phyloP scores from a whole-genome alignment of 2,329 filamentous ascomycete species.

The Scytalidium lignicola region DNA sequence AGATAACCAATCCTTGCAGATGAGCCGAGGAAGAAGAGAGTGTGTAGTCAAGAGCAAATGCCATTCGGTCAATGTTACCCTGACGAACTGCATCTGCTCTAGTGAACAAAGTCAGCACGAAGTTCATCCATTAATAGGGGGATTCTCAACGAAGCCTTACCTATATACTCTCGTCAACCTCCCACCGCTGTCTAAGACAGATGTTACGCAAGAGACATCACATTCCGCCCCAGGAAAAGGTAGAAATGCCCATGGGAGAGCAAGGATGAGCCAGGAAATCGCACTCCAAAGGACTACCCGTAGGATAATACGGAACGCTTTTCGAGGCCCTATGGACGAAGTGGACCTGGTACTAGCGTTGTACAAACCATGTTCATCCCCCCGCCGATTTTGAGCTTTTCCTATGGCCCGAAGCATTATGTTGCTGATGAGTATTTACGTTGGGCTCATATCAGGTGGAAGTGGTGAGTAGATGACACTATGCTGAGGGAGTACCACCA shows the following conservation, averaged over 20 bases:
- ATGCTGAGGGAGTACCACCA: too few relatives aligned
- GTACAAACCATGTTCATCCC: too few relatives aligned
- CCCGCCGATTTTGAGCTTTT: too few relatives aligned
- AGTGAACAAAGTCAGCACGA: neutral
- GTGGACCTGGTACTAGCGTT: too few relatives aligned
- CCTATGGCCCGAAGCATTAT: too few relatives aligned
- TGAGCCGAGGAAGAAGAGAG: neutral
- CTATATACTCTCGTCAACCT: slow-evolving; percentile 9
- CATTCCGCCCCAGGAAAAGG: slow-evolving; percentile 5
- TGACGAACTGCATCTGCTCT: neutral
- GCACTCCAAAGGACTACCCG: neutral
- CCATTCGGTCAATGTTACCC: neutral
- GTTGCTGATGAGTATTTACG: too few relatives aligned
- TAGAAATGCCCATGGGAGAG: slow-evolving; percentile 9
- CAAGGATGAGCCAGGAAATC: slow-evolving; percentile 5
- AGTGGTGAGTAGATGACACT: too few relatives aligned
- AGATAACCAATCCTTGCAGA: slow-evolving; percentile 1
- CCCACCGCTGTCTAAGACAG: slow-evolving; percentile 3
- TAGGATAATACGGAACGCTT: neutral
- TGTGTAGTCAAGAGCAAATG: slow-evolving; percentile 8
- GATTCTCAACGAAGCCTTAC: neutral
- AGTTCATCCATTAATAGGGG: neutral
- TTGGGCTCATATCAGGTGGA: too few relatives aligned
- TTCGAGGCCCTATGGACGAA: too few relatives aligned
- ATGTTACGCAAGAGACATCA: slow-evolving; percentile 2